Conservation (phyloP, 192 early-diverging fungal genomes). For the Funneliformis mosseae region DNA sequence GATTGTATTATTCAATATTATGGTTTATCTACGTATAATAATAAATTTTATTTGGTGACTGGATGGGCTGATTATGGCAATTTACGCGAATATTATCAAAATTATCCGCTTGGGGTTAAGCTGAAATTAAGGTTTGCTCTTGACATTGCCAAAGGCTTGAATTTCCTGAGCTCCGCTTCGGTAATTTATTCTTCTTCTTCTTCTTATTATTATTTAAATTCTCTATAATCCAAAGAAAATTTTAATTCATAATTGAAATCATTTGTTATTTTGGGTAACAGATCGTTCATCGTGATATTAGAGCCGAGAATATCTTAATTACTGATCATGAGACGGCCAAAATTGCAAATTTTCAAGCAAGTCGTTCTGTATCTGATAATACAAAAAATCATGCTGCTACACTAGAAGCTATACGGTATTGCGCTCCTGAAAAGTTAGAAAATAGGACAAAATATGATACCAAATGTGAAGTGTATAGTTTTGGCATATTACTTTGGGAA, state of each 20-base stretch:
- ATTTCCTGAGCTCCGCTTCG: slow-evolving; percentile 39
- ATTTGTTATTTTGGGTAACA: not conserved
- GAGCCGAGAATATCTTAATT: no score
- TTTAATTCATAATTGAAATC: no score
- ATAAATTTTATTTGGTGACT: slow-evolving; percentile 9
- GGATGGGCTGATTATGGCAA: slow-evolving; percentile 23
- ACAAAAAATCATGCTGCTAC: not conserved
- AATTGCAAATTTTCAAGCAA: slow-evolving; percentile 42
- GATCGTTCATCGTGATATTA: slow-evolving; percentile 19
- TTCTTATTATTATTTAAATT: no score
- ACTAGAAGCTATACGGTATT: not conserved
- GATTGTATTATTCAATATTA: not conserved
- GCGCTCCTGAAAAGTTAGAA: slow-evolving; percentile 16
- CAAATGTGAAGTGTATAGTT: no score
- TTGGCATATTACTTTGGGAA: no score
- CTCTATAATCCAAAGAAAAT: no score
- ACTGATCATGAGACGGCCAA: slow-evolving; percentile 8
- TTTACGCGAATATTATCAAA: not conserved
- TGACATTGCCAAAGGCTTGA: slow-evolving; percentile 4
- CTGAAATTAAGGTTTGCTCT: slow-evolving; percentile 42
- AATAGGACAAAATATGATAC: slow-evolving; percentile 5
- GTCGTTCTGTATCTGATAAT: no score
- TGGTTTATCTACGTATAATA: not conserved
- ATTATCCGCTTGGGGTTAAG: slow-evolving; percentile 10
- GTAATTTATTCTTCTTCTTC: no score